These are phyloP conservation scores for Phytophthora hibernalis DNA, from an alignment of 352 stramenopile species.

Conservation along the genomic window DNA sequence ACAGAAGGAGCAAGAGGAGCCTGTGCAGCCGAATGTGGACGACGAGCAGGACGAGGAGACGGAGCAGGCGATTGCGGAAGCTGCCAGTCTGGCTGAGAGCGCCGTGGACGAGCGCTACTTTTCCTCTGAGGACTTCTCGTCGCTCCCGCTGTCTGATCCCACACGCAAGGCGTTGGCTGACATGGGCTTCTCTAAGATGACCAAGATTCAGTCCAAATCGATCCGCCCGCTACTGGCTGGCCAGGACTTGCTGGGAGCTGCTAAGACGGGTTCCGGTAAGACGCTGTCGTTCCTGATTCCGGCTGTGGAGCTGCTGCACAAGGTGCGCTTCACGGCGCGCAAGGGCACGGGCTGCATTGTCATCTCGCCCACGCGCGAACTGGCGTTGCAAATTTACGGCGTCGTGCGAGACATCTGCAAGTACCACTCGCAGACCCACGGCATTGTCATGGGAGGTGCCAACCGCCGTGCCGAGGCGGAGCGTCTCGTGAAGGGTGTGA, in stretches of 20 bases:
- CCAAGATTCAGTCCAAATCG: conserved; percentile 97
- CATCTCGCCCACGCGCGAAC: conserved; percentile 97
- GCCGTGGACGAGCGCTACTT: conserved; percentile 87
- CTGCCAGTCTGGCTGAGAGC: conserved; percentile 42
- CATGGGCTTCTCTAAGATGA: conserved; percentile 96
- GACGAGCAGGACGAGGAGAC: conserved; percentile 68
- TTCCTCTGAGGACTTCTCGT: conserved; percentile 88
- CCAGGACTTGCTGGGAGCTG: conserved; percentile 97
- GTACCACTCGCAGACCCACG: conserved; percentile 96
- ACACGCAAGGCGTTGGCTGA: conserved; percentile 90
- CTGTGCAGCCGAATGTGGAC: conserved; percentile 31
- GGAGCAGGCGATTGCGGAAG: conserved; percentile 63
- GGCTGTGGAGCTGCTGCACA: conserved; percentile 96
- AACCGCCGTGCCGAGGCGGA: conserved; percentile 97
- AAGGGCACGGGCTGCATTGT: conserved; percentile 98
- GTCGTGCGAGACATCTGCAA: conserved; percentile 97
- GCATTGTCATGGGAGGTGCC: conserved; percentile 97
- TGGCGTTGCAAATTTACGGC: conserved; percentile 99
- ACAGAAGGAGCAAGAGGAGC: conserved; percentile 38
- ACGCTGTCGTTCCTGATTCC: conserved; percentile 99
- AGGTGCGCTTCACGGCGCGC: conserved; percentile 95
- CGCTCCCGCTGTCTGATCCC: conserved; percentile 92
- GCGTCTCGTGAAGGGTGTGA: conserved; percentile 95
- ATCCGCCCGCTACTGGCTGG: conserved; percentile 96
- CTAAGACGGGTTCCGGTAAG: conserved; percentile 98